Conservation (phyloP, 2,329 filamentous ascomycete genomes). For the Chaetomiaceae sp. region DNA sequence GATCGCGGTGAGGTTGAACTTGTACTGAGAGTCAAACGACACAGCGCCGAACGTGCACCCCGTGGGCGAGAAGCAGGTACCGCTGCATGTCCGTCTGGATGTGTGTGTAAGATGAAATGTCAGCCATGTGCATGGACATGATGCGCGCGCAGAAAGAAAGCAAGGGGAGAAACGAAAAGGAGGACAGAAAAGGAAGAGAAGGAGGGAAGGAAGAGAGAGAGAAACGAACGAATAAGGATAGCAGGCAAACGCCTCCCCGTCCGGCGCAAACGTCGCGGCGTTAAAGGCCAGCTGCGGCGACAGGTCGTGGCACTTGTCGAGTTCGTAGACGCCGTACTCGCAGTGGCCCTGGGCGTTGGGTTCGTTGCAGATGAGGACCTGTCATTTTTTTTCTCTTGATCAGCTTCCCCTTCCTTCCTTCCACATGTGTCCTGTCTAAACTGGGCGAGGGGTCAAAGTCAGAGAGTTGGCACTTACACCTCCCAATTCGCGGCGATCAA, state of each 20-base stretch:
- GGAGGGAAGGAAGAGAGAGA: too few relatives aligned
- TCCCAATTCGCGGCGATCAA: conserved; percentile 5
- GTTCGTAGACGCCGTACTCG: conserved; percentile 38
- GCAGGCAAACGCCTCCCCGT: conserved; percentile 46
- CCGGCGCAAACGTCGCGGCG: conserved; percentile 46
- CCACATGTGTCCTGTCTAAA: too few relatives aligned
- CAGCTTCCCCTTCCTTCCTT: too few relatives aligned
- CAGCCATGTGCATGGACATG: too few relatives aligned
- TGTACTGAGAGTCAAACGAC: conserved; percentile 41
- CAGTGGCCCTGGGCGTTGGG: conserved; percentile 46
- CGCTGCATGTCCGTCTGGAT: conserved; percentile 36
- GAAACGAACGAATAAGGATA: conserved; percentile 37
- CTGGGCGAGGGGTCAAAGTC: background rate
- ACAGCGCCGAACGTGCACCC: conserved; percentile 50
- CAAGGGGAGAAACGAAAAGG: too few relatives aligned
- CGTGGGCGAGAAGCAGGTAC: conserved; percentile 45
- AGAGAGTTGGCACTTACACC: conserved; percentile 14
- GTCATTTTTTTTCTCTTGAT: background rate
- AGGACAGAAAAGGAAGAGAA: too few relatives aligned
- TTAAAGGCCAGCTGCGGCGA: conserved; percentile 37
- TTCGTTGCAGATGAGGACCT: conserved; percentile 43
- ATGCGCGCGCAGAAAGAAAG: too few relatives aligned
- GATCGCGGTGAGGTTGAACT: conserved; percentile 43
- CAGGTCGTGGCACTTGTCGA: conserved; percentile 45
- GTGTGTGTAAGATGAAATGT: too few relatives aligned